These are phyloP conservation scores for Cucumis sativus DNA, from an alignment of 306 rosid genomes.

Conservation along the genomic window DNA sequence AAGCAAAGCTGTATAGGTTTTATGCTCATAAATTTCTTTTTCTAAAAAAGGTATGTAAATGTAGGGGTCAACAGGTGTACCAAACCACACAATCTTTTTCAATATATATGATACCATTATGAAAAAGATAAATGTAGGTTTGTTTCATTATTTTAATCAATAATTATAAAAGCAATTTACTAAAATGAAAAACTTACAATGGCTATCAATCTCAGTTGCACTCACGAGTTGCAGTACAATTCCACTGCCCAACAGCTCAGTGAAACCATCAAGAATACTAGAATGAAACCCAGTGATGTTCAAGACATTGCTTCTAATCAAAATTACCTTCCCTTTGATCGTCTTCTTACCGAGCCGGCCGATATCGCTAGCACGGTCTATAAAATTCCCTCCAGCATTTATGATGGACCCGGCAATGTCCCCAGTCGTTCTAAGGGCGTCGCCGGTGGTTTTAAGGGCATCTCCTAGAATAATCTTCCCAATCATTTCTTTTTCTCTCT, in stretches of 20 bases:
- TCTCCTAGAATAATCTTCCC: neutral
- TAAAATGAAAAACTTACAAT: conserved; percentile 16
- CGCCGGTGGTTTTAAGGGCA: neutral
- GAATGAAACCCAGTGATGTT: conserved; percentile 53
- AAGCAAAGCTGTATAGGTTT: no score
- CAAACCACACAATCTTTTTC: no score
- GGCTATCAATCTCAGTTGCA: conserved; percentile 20
- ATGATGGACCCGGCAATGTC: neutral
- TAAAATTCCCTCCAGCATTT: neutral
- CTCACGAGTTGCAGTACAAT: conserved; percentile 56
- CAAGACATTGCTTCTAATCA: conserved; percentile 68
- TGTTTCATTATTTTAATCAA: no score
- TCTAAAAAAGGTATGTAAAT: no score
- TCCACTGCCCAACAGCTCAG: conserved; percentile 37
- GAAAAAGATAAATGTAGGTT: no score
- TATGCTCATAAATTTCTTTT: no score
- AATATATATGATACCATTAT: no score
- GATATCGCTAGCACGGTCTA: neutral
- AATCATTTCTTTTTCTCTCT: neutral
- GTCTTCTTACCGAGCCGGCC: neutral
- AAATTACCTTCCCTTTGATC: conserved; percentile 44
- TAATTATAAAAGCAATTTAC: no score
- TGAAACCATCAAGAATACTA: conserved; percentile 35
- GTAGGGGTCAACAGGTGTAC: no score
- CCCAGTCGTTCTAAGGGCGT: neutral